A percentile compares a stretch with the other conserved stretches of the same genome.
Conservation (phyloP, 2,329 filamentous ascomycete genomes). For the Tolypocladium pustulatum region DNA sequence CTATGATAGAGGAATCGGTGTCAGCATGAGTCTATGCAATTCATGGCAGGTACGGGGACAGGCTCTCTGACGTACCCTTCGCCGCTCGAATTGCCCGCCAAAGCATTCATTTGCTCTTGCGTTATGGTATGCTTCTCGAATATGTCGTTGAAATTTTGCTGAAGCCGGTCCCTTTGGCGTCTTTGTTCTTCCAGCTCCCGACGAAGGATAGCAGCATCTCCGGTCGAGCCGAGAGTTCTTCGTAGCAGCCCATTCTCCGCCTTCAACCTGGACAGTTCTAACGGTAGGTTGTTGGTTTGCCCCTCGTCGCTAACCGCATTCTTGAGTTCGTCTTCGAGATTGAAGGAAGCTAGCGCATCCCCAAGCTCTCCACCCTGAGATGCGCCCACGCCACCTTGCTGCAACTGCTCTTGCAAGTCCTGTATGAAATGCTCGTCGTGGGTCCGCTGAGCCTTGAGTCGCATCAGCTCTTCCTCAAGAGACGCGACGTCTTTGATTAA, state of each 20-base stretch:
- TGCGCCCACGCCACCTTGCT: conserved; percentile 19
- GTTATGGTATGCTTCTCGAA: conserved; percentile 47
- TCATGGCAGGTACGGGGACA: background rate
- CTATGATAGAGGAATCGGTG: conserved; percentile 31
- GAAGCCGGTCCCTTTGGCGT: conserved; percentile 38
- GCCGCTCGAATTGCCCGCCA: conserved; percentile 38
- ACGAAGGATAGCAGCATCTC: conserved; percentile 43
- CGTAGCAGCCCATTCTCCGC: conserved; percentile 51
- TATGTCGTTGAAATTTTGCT: conserved; percentile 43
- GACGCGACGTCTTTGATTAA: conserved; percentile 33
- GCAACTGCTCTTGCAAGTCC: conserved; percentile 50
- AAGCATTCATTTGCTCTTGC: conserved; percentile 45
- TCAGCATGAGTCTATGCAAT: conserved; percentile 24
- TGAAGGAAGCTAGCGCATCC: conserved; percentile 20
- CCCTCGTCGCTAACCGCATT: conserved; percentile 29
- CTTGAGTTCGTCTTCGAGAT: conserved; percentile 51
- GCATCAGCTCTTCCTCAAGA: conserved; percentile 35
- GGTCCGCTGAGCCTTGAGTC: conserved; percentile 34
- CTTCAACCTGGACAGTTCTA: conserved; percentile 48
- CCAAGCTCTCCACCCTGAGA: conserved; percentile 10
- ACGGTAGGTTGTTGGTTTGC: conserved; percentile 29
- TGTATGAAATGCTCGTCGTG: conserved; percentile 43
- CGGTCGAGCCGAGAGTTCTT: conserved; percentile 40
- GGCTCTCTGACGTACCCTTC: conserved; percentile 42
- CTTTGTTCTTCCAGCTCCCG: conserved; percentile 45